Evolutionary conservation across 306 rosid species (phyloP), one percentile per base, ranked within the genome.

Genomic region (Trichosanthes truncata): DNA sequence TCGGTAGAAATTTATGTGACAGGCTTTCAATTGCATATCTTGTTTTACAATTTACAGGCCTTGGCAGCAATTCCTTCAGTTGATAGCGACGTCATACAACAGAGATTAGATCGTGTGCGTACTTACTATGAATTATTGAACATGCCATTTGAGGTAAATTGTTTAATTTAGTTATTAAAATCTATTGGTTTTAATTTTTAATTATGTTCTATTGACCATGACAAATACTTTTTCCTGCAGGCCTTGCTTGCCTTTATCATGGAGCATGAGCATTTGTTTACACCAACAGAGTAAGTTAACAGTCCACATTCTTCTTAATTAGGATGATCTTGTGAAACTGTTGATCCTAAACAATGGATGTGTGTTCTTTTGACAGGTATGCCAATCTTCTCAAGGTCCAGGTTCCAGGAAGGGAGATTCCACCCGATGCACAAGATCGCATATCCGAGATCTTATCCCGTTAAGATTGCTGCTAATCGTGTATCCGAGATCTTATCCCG

Each of bases 141-240:
- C 92, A 96, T 96, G 99, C 99, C 99, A 77, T 90, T 89, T 81
- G 99, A 96, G 97, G 99, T 83, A 88, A 93, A 91, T 87, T 61
- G 41, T 68, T 80, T 66, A 60, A 72, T 75, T 80, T 77, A 9
- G 59, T 62, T 26, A 4, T 18, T 46, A 53, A 62, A 33, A 15
- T 79, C 69, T 31, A 65, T 45, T 46, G 35, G 29, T 53, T 40
- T 7, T 20, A 23, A 5, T 43, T 23, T 17, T 25, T 31, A 5
- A 36, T n/a, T 11, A 7, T 81, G 52, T 81, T 45, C 59, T 76
- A 40, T 43, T 78, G 80, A 46, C 84, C 53, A 67, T 83, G 71
- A 17, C 76, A 71, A 55, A 81, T 83, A 59, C 69, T 48, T 63
- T 87, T 59, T 67, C 78, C 53, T 80, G 73, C 90, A 96, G 99